Evolutionary conservation across 1,284 basidiomycete species (phyloP).

Genomic region (Hemileia vastatrix): DNA sequence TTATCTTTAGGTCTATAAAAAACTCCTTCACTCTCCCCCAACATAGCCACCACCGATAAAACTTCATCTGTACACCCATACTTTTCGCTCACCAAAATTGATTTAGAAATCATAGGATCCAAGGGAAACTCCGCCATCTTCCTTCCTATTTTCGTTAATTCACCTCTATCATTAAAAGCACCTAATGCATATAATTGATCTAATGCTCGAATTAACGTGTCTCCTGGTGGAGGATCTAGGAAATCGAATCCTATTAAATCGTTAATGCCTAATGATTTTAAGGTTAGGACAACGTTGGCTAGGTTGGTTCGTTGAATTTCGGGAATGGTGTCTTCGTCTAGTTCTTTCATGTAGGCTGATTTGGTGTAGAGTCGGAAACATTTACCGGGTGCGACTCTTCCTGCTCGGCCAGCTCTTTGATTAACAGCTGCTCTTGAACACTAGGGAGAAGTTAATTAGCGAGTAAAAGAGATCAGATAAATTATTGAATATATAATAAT

Average conservation of each 20-base stretch:
- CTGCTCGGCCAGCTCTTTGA: constrained; percentile 91
- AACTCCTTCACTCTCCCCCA: constrained; percentile 85
- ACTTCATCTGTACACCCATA: constrained; percentile 96
- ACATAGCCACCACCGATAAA: constrained; percentile 93
- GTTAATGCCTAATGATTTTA: constrained; percentile 57
- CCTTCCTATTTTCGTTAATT: constrained; percentile 87
- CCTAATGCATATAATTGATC: constrained; percentile 85
- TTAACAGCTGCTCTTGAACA: constrained; percentile 95
- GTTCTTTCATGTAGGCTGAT: constrained; percentile 56
- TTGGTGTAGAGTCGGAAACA: constrained; percentile 73
- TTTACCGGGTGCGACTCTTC: constrained; percentile 96
- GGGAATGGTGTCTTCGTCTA: constrained; percentile 55
- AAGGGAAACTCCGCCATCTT: constrained; percentile 99
- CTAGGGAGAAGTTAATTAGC: constrained; percentile 44
- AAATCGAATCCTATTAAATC: constrained; percentile 58
- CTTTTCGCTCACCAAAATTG: constrained; percentile 87
- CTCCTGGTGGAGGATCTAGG: constrained; percentile 66
- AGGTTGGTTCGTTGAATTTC: constrained; percentile 53
- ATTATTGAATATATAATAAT: not conserved
- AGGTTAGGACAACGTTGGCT: constrained; percentile 53
- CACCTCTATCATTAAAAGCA: constrained; percentile 88
- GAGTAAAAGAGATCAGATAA: constrained; percentile 12
- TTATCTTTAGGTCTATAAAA: constrained; percentile 94
- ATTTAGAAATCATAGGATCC: constrained; percentile 93
- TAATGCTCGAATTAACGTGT: constrained; percentile 91